Base-by-base conservation (phyloP, 257 asterid genomes). In the Phtheirospermum japonicum region DNA sequence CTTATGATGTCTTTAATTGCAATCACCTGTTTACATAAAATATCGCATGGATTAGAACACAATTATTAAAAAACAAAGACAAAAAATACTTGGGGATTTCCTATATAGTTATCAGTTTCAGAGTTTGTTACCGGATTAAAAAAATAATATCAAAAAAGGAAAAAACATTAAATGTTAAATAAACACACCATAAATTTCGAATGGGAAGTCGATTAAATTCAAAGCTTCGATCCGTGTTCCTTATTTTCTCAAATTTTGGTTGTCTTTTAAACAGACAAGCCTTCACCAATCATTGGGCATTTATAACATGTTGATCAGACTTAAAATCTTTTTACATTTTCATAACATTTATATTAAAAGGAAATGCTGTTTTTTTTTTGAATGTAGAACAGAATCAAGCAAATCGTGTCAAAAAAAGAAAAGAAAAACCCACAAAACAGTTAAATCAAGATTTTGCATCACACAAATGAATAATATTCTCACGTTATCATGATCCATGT, bases 401-500 rank as follows among this genome's bases (percentile, higher is more conserved):
- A 48, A 60, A 59, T 28, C 37, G 14, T 28, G 17, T 12, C 59
- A 30, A 26, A 32, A 13, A 57, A 16, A 6, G 16, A 43, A 39
- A 40, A 63, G 20, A 40, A 40, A 9, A 40, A 33, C 28, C 28
- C 28, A 23, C 10, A 5, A 13, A 14, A n/a, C 12, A 43, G 50
- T 6, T 43, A 17, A 45, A 45, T 14, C 20, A 4, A 45, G 52
- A 36, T 51, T 34, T 7, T 5, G 30, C 4, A 58, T 49, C 9
- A 48, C 58, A 58, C 6, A 58, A 20, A 28, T 40, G 45, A 26
- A 64, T 23, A 23, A 23, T 26, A 46, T 26, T 56, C 85, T 77
- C 74, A 87, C 99, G 75, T 93, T 93, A 71, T 82, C 96, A 69
- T 93, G 97, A 62, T 83, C 73, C 95, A 93, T 89, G 82, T 93